Evolutionary conservation across 257 asterid species (phyloP), one percentile per base, ranked within the genome.

Genomic region (Anisodus tanguticus): DNA sequence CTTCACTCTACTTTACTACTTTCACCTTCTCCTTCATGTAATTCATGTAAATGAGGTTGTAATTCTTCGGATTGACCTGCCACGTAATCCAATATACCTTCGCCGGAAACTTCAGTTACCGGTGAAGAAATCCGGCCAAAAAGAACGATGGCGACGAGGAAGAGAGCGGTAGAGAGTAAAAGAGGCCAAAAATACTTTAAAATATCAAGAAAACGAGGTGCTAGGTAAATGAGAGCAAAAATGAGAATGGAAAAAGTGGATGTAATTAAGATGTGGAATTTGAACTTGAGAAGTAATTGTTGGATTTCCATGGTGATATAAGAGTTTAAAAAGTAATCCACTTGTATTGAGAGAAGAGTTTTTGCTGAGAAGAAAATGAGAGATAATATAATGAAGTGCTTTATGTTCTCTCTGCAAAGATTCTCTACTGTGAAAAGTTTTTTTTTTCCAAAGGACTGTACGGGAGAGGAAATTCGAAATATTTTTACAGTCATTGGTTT

Each of bases 131-230:
- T 87, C 88, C 89, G 88, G 62, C 91, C 90, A 54, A 94, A 85
- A 9, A 91, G 91, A 11, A 91, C 88, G 39, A 94, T 78, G 67
- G 93, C 85, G 71, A 84, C 84, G 47, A 94, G 94, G 59, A 94
- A 92, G 3, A 93, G 88, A 62, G 96, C 96, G 69, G 96, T 94
- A 3, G 98, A 94, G 78, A 85, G 81, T 59, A 94, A 85, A 0
- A 94, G 97, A 45, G 98, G 98, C 94, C 93, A 92, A 35, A 94
- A 94, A 88, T 84, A 94, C 53, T 83, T 87, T 1, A 94, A 10
- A 45, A 93, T 17, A 77, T 91, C 91, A 83, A 93, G 66, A 41
- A 93, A 88, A 7, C 90, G 87, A 3, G 95, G 96, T 19, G 97
- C 95, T 0, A 93, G 84, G 63, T 86, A 90, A 86, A 88, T 37